A percentile compares a stretch with the other conserved stretches of the same genome.
Evolutionary conservation across 139 green algal species (phyloP).

Genomic region (Microglena sp.): DNA sequence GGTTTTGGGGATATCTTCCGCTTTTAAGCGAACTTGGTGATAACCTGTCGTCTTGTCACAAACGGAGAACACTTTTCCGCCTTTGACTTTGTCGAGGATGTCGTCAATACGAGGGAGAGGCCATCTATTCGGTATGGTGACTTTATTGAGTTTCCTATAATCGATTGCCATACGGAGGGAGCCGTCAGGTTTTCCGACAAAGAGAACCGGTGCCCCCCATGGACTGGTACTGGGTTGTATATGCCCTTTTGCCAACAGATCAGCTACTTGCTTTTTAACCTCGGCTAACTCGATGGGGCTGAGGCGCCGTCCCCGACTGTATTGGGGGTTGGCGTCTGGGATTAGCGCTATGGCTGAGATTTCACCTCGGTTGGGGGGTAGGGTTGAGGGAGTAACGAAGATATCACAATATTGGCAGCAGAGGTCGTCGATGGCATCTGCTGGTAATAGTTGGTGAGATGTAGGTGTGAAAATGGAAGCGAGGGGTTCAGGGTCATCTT

Average conservation of each 20-base stretch:
- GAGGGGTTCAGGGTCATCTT: no score
- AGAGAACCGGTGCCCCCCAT: slow-evolving; percentile 22
- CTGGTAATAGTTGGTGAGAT: no score
- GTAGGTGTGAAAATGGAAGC: no score
- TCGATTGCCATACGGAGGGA: slow-evolving; percentile 33
- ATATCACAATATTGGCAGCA: no score
- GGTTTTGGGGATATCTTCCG: slow-evolving; percentile 23
- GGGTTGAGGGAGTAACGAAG: no score
- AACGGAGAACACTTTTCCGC: slow-evolving; percentile 19
- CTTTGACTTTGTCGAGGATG: slow-evolving; percentile 25
- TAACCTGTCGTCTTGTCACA: slow-evolving; percentile 37
- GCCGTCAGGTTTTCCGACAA: slow-evolving; percentile 26
- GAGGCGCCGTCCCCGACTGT: no score
- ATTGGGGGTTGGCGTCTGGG: no score
- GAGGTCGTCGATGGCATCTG: no score
- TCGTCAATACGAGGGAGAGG: slow-evolving; percentile 36
- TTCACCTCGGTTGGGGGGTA: no score
- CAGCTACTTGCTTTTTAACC: slow-evolving; percentile 29
- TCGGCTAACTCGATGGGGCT: slow-evolving; percentile 46
- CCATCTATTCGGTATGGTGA: slow-evolving; percentile 18
- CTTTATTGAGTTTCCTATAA: slow-evolving; percentile 18
- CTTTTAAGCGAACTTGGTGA: slow-evolving; percentile 20
- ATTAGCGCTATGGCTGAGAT: no score
- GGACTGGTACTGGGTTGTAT: slow-evolving; percentile 42
- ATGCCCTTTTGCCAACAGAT: slow-evolving; percentile 34